These are phyloP conservation scores for Saccharomycopsis phalli DNA, from an alignment of 1,139 yeast species.

Conservation along the genomic window DNA sequence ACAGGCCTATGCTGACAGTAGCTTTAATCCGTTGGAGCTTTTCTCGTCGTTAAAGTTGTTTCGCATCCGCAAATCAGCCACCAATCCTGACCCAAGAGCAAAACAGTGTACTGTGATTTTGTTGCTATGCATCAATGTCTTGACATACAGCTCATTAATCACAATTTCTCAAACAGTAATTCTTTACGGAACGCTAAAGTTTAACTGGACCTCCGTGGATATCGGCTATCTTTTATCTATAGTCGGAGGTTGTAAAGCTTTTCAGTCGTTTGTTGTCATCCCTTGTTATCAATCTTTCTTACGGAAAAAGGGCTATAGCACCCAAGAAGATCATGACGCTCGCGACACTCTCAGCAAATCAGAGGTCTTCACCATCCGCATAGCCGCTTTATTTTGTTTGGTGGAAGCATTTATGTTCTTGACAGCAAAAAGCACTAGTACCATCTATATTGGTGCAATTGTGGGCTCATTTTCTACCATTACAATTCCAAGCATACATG, in stretches of 20 bases:
- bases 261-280: constrained; percentile 33
- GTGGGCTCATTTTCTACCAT: constrained; percentile 43
- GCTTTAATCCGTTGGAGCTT: constrained; percentile 21
- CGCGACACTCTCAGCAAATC: constrained; percentile 43
- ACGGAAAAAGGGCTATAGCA: constrained; percentile 24
- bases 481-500: constrained; percentile 40
- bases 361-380: constrained; percentile 40
- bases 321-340: constrained; percentile 35
- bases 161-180: constrained; percentile 39
- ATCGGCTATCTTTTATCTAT: constrained; percentile 53
- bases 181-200: constrained; percentile 50
- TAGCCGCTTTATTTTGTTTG: constrained; percentile 34
- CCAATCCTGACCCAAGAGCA: constrained; percentile 25
- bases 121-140: constrained; percentile 40
- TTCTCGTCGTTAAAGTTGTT: constrained; percentile 42
- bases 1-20: neutral
- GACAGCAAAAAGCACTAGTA: constrained; percentile 26
- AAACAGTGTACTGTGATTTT: constrained; percentile 40
- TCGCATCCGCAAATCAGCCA: constrained; percentile 30
- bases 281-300: constrained; percentile 37
- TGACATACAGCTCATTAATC: constrained; percentile 28
- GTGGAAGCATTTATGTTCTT: constrained; percentile 36
- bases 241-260: constrained; percentile 39
- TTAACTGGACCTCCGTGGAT: constrained; percentile 50
- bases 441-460: constrained; percentile 27